Evolutionary conservation across 345 rosid genomes (phyloP).

Genomic region (Crucihimalaya himalaica): DNA sequence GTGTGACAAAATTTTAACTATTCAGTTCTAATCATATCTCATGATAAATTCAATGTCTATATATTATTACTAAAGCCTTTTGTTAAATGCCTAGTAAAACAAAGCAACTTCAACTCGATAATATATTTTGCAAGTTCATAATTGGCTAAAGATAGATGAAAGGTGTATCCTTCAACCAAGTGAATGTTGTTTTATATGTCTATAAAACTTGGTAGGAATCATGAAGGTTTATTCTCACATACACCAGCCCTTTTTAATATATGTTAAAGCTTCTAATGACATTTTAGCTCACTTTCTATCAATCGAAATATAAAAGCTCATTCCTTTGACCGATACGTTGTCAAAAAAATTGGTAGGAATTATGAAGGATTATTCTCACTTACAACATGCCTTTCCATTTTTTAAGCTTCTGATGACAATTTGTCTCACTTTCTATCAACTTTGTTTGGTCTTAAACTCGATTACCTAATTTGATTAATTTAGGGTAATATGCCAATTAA

Average conservation of each 20-base stretch:
- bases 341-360: conserved; percentile 20
- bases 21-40: not conserved
- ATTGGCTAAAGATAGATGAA: not conserved
- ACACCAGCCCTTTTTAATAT: conserved; percentile 12
- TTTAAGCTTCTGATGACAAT: conserved; percentile 27
- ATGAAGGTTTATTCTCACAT: conserved; percentile 33
- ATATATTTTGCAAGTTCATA: not conserved
- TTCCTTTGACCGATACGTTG: conserved; percentile 11
- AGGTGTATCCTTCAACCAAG: conserved; percentile 12
- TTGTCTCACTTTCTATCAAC: conserved; percentile 31
- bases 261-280: conserved; percentile 18
- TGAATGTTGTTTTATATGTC: not conserved
- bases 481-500: conserved; percentile 24
- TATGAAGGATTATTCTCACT: conserved; percentile 36
- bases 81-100: not conserved
- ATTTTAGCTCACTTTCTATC: conserved; percentile 19
- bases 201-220: conserved; percentile 20
- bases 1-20: not conserved
- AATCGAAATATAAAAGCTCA: conserved; percentile 22
- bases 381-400: conserved; percentile 16
- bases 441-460: conserved; percentile 24
- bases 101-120: not conserved
- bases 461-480: conserved; percentile 20
- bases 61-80: not conserved
- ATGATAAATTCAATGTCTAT: not conserved